These are phyloP conservation scores for Brassica juncea DNA, from an alignment of 345 rosid genomes.

Conservation along the genomic window DNA sequence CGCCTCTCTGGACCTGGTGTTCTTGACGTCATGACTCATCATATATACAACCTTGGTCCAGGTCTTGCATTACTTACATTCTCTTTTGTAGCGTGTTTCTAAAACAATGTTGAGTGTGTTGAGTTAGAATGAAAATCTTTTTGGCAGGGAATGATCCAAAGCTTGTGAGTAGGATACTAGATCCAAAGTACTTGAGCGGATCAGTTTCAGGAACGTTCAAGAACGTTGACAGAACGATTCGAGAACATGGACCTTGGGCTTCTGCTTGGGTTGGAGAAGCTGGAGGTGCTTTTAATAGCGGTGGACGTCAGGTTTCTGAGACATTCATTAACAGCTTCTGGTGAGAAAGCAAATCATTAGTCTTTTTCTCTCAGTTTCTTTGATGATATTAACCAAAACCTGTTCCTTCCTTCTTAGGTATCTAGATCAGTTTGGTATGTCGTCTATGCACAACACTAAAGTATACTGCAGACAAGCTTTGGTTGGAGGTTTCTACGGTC, in stretches of 20 bases:
- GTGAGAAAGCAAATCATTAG: slow-evolving; percentile 49
- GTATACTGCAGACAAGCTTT: slow-evolving; percentile 96
- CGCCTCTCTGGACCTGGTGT: slow-evolving; percentile 68
- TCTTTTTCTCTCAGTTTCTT: not conserved
- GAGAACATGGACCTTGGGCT: slow-evolving; percentile 77
- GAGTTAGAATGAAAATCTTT: not conserved
- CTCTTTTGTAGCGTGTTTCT: not conserved
- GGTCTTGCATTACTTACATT: slow-evolving; percentile 43
- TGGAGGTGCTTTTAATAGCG: slow-evolving; percentile 97
- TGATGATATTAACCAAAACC: not conserved
- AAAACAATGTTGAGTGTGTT: not conserved
- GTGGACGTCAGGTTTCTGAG: slow-evolving; percentile 80
- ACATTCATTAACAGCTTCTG: slow-evolving; percentile 93
- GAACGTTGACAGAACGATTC: slow-evolving; percentile 53
- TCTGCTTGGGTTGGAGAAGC: slow-evolving; percentile 99
- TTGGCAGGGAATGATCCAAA: slow-evolving; percentile 77
- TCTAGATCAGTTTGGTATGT: slow-evolving; percentile 97
- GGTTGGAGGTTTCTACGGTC: slow-evolving; percentile 89
- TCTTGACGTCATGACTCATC: slow-evolving; percentile 73
- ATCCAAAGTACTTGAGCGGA: slow-evolving; percentile 64
- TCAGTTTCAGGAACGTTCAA: slow-evolving; percentile 54
- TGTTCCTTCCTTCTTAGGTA: slow-evolving; percentile 54
- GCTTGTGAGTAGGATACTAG: slow-evolving; percentile 73
- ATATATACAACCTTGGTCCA: slow-evolving; percentile 92
- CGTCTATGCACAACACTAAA: slow-evolving; percentile 79